A percentile compares a stretch with the other conserved stretches of the same genome.
Conservation (phyloP, 768 basidiomycete genomes). For the Paxillus involutus region DNA sequence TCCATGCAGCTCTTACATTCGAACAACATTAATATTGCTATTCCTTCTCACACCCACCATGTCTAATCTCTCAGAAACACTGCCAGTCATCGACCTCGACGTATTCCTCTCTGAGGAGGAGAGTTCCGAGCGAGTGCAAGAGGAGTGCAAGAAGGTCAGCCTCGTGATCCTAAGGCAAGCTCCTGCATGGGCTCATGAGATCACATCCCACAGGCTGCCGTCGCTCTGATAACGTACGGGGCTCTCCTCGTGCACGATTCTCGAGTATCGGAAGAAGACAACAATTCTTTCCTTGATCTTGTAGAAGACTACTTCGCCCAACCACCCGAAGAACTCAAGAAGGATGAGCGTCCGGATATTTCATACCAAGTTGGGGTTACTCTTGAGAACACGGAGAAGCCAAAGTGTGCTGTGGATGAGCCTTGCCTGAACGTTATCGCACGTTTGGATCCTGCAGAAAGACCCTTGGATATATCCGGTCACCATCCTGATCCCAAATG, state of each 20-base stretch:
- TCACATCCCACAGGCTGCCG: slow-evolving; percentile 57
- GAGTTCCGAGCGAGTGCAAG: slow-evolving; percentile 45
- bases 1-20: background rate
- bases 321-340: slow-evolving; percentile 54
- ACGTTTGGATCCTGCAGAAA: slow-evolving; percentile 69
- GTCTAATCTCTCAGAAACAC: slow-evolving; percentile 45
- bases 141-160: slow-evolving; percentile 67
- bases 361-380: slow-evolving; percentile 94
- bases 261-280: slow-evolving; percentile 80
- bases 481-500: slow-evolving; percentile 93
- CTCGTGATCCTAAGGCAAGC: background rate
- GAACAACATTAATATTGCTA: background rate
- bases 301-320: slow-evolving; percentile 94
- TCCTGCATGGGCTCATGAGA: background rate
- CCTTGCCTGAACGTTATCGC: slow-evolving; percentile 82
- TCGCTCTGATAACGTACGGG: slow-evolving; percentile 80
- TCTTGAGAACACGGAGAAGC: slow-evolving; percentile 94
- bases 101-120: slow-evolving; percentile 52
- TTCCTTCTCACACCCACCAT: slow-evolving; percentile 30
- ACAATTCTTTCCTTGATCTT: slow-evolving; percentile 80
- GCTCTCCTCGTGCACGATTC: slow-evolving; percentile 86
- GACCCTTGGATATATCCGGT: slow-evolving; percentile 81
- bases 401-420: slow-evolving; percentile 80
- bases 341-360: slow-evolving; percentile 82
- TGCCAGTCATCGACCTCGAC: slow-evolving; percentile 81